Evolutionary conservation across 805 yeast species (phyloP).

Genomic region (Sugiyamaella boreocaroliniensis): DNA sequence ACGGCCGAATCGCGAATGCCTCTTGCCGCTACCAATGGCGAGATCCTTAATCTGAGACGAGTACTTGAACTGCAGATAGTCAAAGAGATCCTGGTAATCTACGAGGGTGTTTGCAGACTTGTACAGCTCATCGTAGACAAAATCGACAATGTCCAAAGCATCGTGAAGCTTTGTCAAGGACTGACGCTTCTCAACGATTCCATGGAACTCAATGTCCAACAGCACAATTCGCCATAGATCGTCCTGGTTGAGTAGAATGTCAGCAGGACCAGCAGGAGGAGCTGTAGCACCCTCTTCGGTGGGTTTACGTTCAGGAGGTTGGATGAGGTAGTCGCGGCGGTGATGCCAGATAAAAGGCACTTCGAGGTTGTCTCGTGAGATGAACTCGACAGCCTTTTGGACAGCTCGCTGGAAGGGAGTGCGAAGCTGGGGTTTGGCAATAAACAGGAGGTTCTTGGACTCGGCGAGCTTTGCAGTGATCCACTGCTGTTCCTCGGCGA

Average conservation of each 20-base stretch:
- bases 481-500: slow-evolving; percentile 72
- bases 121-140: slow-evolving; percentile 49
- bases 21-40: slow-evolving; percentile 27
- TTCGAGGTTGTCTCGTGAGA: slow-evolving; percentile 73
- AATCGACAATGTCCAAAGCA: slow-evolving; percentile 51
- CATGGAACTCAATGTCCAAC: slow-evolving; percentile 82
- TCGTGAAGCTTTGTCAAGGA: slow-evolving; percentile 43
- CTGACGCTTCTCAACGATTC: slow-evolving; percentile 66
- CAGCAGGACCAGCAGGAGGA: slow-evolving; percentile 15
- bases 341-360: slow-evolving; percentile 95
- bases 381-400: slow-evolving; percentile 59
- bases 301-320: slow-evolving; percentile 40
- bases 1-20: slow-evolving; percentile 34
- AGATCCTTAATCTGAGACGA: slow-evolving; percentile 50
- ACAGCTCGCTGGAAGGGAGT: slow-evolving; percentile 57
- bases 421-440: slow-evolving; percentile 30
- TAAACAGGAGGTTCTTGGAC: slow-evolving; percentile 47
- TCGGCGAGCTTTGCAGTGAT: slow-evolving; percentile 54
- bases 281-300: not conserved
- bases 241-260: slow-evolving; percentile 47
- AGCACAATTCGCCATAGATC: slow-evolving; percentile 89
- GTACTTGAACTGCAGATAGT: slow-evolving; percentile 69
- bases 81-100: slow-evolving; percentile 81
- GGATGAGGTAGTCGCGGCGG: slow-evolving; percentile 79
- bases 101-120: slow-evolving; percentile 55